Conservation (phyloP, 1,139 yeast genomes). For the Suhomyces taliae region DNA sequence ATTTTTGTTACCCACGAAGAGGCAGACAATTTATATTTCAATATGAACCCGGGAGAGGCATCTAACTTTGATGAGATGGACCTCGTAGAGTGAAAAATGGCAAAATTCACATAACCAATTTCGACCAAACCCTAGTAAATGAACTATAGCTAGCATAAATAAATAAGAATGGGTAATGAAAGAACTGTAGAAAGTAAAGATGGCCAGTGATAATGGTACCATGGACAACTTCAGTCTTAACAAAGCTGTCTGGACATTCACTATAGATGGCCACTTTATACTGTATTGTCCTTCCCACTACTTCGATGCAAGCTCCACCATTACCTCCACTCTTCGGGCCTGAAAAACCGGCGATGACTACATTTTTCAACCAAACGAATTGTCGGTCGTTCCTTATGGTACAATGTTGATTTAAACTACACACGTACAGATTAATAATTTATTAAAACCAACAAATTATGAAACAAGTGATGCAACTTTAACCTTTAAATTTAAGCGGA, state of each 20-base stretch:
- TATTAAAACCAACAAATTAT: constrained; percentile 14
- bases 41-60: constrained; percentile 51
- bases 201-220: neutral
- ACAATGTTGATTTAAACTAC: constrained; percentile 8
- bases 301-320: neutral
- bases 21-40: constrained; percentile 70
- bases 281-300: no score
- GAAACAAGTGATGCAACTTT: constrained; percentile 12
- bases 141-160: neutral
- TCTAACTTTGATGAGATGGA: constrained; percentile 29
- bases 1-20: constrained; percentile 73
- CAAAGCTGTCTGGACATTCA: no score
- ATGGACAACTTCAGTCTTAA: neutral
- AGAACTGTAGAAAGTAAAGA: neutral
- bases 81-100: constrained; percentile 5
- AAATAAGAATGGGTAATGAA: neutral
- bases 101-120: no score
- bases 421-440: constrained; percentile 11
- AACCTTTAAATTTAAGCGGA: constrained; percentile 31
- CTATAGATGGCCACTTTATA: no score
- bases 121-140: neutral
- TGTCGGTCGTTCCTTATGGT: constrained; percentile 1
- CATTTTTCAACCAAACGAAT: no score
- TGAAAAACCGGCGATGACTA: no score
- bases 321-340: no score